These are phyloP conservation scores for Zasmidium citrigriseum DNA, from an alignment of 2,329 filamentous ascomycete species.

Conservation along the genomic window DNA sequence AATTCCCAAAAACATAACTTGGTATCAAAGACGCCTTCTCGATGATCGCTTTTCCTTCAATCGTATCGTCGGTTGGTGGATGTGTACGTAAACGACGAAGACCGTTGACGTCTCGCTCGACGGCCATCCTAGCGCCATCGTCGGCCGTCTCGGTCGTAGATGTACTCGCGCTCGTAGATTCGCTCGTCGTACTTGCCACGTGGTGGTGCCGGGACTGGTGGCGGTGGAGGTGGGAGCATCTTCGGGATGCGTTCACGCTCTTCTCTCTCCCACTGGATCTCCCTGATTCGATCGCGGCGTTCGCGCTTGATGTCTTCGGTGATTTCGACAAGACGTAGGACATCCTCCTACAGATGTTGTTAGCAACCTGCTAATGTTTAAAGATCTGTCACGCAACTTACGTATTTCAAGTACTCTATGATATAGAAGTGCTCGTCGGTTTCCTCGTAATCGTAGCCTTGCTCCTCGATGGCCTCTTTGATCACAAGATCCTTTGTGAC, in stretches of 20 bases:
- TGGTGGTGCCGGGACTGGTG: slow-evolving; percentile 44
- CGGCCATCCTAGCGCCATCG: slow-evolving; percentile 17
- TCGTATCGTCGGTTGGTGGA: not conserved
- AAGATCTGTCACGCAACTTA: slow-evolving; percentile 54
- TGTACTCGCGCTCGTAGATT: slow-evolving; percentile 67
- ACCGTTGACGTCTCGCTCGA: not conserved
- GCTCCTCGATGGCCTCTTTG: slow-evolving; percentile 79
- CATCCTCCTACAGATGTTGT: slow-evolving; percentile 67
- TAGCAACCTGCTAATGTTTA: slow-evolving; percentile 1
- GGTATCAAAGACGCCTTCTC: too few relatives aligned
- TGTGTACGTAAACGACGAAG: not conserved
- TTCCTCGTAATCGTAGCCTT: slow-evolving; percentile 88
- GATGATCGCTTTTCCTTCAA: too few relatives aligned
- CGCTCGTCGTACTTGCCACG: slow-evolving; percentile 60
- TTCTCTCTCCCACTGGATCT: slow-evolving; percentile 63
- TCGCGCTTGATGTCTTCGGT: slow-evolving; percentile 78
- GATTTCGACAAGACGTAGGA: slow-evolving; percentile 77
- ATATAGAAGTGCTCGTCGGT: slow-evolving; percentile 88
- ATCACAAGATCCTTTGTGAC: slow-evolving; percentile 91
- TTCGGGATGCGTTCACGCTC: slow-evolving; percentile 52
- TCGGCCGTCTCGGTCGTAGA: slow-evolving; percentile 56
- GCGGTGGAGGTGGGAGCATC: slow-evolving; percentile 36
- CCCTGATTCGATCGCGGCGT: slow-evolving; percentile 57
- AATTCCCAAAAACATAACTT: too few relatives aligned
- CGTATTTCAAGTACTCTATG: slow-evolving; percentile 84